These are phyloP conservation scores for Tulasnella sp. DNA, from an alignment of 768 basidiomycete species.

Conservation along the genomic window DNA sequence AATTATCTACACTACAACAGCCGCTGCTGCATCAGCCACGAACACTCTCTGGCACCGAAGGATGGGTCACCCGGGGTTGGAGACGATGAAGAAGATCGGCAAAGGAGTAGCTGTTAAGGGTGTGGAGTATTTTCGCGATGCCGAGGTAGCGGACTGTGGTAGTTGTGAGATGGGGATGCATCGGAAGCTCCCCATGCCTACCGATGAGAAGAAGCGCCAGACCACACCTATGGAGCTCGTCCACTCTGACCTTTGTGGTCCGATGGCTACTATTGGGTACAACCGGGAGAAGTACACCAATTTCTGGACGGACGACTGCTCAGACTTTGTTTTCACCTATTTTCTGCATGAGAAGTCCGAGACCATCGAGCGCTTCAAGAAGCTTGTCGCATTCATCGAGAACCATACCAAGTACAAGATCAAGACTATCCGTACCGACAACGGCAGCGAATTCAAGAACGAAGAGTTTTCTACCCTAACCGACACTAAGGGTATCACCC, in stretches of 20 bases:
- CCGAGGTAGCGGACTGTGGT: background rate
- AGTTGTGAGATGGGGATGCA: conserved; percentile 18
- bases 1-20: no score
- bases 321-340: background rate
- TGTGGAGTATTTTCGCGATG: background rate
- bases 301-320: conserved; percentile 14
- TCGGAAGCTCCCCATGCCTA: background rate
- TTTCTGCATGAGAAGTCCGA: background rate
- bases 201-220: background rate
- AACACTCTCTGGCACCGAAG: conserved; percentile 9
- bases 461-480: background rate
- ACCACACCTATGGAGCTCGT: conserved; percentile 5
- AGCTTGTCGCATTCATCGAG: background rate
- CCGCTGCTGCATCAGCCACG: background rate
- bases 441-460: conserved; percentile 10
- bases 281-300: background rate
- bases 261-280: background rate
- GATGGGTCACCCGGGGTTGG: background rate
- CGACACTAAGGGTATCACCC: background rate
- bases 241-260: conserved; percentile 7
- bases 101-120: background rate
- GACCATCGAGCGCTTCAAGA: background rate
- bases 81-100: conserved; percentile 5
- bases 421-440: conserved; percentile 22
- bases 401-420: background rate